Percentiles rank a stretch among this genome's conserved stretches.
These are phyloP conservation scores for Nigrograna mackinnonii DNA, from an alignment of 2,329 filamentous ascomycete species.

Conservation along the genomic window DNA sequence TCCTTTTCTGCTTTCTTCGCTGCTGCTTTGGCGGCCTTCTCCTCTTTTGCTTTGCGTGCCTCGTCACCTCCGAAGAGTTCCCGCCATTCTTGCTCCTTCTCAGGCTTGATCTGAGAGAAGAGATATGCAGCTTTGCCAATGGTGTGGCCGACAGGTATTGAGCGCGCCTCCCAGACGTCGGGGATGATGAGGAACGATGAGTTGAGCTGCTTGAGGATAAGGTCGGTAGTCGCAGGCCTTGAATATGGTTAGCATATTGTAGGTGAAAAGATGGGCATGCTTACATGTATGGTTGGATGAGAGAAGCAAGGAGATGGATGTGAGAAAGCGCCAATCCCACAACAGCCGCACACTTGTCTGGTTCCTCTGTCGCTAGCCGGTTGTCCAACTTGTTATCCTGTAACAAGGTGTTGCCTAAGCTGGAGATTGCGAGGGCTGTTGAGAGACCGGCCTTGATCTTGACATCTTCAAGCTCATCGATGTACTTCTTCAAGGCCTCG, in stretches of 20 bases:
- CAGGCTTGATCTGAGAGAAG: constrained; percentile 80
- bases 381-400: constrained; percentile 65
- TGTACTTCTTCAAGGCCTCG: constrained; percentile 66
- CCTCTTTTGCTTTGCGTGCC: constrained; percentile 69
- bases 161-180: constrained; percentile 41
- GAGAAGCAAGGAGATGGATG: constrained; percentile 76
- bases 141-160: constrained; percentile 68
- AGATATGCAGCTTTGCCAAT: constrained; percentile 80
- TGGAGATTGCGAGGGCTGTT: constrained; percentile 69
- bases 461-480: constrained; percentile 69
- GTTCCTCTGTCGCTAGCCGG: constrained; percentile 61
- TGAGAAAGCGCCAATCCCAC: constrained; percentile 83
- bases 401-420: constrained; percentile 60
- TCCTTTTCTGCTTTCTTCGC: constrained; percentile 68
- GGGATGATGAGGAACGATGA: constrained; percentile 62
- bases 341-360: constrained; percentile 62
- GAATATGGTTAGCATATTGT: constrained; percentile 7
- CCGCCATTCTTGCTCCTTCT: constrained; percentile 84
- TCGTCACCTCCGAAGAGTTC: constrained; percentile 72
- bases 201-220: constrained; percentile 78
- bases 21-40: constrained; percentile 63
- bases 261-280: constrained; percentile 6
- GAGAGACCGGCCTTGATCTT: constrained; percentile 70
- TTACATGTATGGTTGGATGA: constrained; percentile 80
- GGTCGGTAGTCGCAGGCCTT: constrained; percentile 52